Evolutionary conservation across 1,284 basidiomycete genomes (phyloP).

Genomic region (Microbotryomycetes sp.): DNA sequence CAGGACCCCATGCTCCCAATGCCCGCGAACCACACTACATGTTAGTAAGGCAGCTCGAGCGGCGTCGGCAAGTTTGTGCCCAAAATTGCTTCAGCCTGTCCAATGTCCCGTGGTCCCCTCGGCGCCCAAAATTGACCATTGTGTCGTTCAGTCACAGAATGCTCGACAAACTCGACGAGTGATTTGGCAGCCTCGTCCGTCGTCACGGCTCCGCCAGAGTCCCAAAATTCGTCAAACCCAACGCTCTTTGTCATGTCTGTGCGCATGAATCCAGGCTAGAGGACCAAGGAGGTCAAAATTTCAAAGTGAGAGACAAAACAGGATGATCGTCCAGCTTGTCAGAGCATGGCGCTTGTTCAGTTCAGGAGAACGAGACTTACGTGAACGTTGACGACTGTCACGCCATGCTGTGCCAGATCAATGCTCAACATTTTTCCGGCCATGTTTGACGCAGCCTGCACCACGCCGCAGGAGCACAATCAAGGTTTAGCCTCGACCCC

Average conservation of each 20-base stretch:
- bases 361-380: slow-evolving; percentile 36
- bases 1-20: no score
- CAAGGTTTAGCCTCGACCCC: no score
- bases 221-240: slow-evolving; percentile 47
- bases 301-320: not conserved
- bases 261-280: slow-evolving; percentile 39
- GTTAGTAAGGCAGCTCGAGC: slow-evolving; percentile 45
- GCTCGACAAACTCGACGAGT: slow-evolving; percentile 44
- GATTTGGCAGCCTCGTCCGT: slow-evolving; percentile 45
- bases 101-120: slow-evolving; percentile 46
- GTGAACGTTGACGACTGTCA: slow-evolving; percentile 47
- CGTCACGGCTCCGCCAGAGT: slow-evolving; percentile 47
- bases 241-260: slow-evolving; percentile 49
- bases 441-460: slow-evolving; percentile 50
- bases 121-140: slow-evolving; percentile 49
- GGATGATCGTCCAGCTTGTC: no score
- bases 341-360: not conserved
- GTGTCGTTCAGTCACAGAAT: slow-evolving; percentile 38
- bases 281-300: not conserved
- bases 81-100: slow-evolving; percentile 46
- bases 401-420: slow-evolving; percentile 44
- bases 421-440: slow-evolving; percentile 45
- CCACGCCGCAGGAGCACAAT: no score
- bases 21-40: no score
- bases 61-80: slow-evolving; percentile 45